Evolutionary conservation across 2,329 filamentous ascomycete species (phyloP), one percentile per base, ranked within the genome.

Genomic region (Colletotrichum endophyticum): DNA sequence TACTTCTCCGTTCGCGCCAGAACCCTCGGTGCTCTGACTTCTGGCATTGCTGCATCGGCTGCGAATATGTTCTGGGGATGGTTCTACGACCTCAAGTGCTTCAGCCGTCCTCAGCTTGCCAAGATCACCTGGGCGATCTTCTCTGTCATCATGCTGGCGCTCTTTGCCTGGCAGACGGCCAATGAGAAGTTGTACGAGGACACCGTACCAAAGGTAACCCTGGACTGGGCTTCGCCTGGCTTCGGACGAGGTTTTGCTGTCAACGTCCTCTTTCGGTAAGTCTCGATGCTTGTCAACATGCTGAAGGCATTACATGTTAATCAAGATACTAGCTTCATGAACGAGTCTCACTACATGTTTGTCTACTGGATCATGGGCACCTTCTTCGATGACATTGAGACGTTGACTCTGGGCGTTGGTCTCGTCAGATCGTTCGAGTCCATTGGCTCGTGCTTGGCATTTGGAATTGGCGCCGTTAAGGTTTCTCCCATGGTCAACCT

Each of bases 1-100:
- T 90, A 90, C 81, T 90, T 90, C 78, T 88, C 87, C 5, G 88
- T 90, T 4, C 85, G 89, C 3, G 82, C 88, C 0, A 82, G 88
- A 5, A 86, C 88, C 1, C 82, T 90, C 3, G 86, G 86, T 1
- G 85, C 87, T 0, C 78, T 90, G 57, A 84, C 84, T 0, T 88
- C 88, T 0, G 87, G 88, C 8, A 80, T 90, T 28, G 86, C 84
- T 2, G 88, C 88, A 0, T 85, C 86, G 0, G 80, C 81, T 19
- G 87, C 87, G 34, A 88, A 89, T 73, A 82, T 89, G 15, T 85
- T 88, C 66, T 89, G 86, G 87, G 88, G 88, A 3, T 89, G 86
- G 86, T 86, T 89, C 78, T 88, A 85, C 79, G 88, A 90, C 76
- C 81, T 85, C 3, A 85, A 85, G 72, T 80, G 75, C 11, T 83